phyloP scores from a whole-genome alignment of 2,329 filamentous ascomycete species.

The Dactylellina cionopaga region DNA sequence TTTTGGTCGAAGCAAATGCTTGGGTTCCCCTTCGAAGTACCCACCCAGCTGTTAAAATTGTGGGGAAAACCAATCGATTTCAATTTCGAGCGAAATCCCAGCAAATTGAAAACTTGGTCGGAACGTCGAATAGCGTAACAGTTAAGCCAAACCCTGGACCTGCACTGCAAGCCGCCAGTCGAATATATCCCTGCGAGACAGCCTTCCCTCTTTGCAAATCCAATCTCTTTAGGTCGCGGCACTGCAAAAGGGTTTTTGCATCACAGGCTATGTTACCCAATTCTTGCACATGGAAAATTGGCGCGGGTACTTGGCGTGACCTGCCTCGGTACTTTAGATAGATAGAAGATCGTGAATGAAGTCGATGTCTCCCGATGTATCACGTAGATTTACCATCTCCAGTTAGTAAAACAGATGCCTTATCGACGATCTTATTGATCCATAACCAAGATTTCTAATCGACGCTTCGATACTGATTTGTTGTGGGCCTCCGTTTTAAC shows the following conservation, averaged over 20 bases:
- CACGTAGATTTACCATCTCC: conserved; percentile 30
- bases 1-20: background rate
- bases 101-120: conserved; percentile 13
- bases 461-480: background rate
- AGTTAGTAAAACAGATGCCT: conserved; percentile 3
- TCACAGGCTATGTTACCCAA: conserved; percentile 32
- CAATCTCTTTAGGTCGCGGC: conserved; percentile 16
- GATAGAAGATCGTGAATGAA: background rate
- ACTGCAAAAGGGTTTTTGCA: conserved; percentile 3
- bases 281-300: conserved; percentile 44
- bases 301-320: conserved; percentile 17
- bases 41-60: conserved; percentile 9
- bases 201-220: conserved; percentile 16
- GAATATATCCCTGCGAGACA: conserved; percentile 14
- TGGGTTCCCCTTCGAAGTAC: background rate
- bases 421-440: conserved; percentile 23
- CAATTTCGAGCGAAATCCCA: conserved; percentile 17
- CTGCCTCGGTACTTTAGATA: conserved; percentile 43
- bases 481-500: no score
- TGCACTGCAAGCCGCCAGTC: conserved; percentile 20
- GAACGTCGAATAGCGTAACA: conserved; percentile 13
- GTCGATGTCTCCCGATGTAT: conserved; percentile 26
- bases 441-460: background rate
- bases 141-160: conserved; percentile 11
- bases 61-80: conserved; percentile 38